Conservation (phyloP, 768 basidiomycete species). For the Naganishia vaughanmartiniae region DNA sequence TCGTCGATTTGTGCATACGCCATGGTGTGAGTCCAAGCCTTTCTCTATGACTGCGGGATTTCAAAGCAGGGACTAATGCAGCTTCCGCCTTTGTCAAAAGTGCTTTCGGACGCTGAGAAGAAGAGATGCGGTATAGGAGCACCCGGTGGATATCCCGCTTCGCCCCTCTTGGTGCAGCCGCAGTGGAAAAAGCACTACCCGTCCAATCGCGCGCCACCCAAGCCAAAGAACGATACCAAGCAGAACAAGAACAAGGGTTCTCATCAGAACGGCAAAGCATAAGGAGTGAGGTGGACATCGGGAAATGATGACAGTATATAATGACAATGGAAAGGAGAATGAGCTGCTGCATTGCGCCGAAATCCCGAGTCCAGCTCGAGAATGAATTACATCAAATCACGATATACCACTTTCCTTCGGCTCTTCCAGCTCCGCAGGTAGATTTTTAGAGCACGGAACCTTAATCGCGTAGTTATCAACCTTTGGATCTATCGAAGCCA, state of each 20-base stretch:
- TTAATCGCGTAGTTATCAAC: background rate
- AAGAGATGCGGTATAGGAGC: slow-evolving; percentile 30
- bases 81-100: background rate
- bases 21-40: slow-evolving; percentile 48
- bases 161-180: slow-evolving; percentile 41
- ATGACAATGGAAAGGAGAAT: background rate
- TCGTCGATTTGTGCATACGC: slow-evolving; percentile 43
- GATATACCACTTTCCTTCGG: background rate
- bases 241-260: background rate
- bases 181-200: slow-evolving; percentile 47
- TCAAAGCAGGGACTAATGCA: background rate
- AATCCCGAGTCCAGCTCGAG: slow-evolving; percentile 2
- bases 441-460: background rate
- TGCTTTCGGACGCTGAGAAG: slow-evolving; percentile 26
- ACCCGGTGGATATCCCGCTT: slow-evolving; percentile 32
- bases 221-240: background rate
- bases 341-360: too few species aligned
- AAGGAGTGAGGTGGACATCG: background rate
- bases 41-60: background rate
- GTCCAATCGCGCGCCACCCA: background rate
- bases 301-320: background rate
- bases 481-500: background rate
- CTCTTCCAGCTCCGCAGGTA: background rate
- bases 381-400: background rate
- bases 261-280: background rate